These are phyloP conservation scores for Mycena epipterygia DNA, from an alignment of 768 basidiomycete genomes.

Conservation along the genomic window DNA sequence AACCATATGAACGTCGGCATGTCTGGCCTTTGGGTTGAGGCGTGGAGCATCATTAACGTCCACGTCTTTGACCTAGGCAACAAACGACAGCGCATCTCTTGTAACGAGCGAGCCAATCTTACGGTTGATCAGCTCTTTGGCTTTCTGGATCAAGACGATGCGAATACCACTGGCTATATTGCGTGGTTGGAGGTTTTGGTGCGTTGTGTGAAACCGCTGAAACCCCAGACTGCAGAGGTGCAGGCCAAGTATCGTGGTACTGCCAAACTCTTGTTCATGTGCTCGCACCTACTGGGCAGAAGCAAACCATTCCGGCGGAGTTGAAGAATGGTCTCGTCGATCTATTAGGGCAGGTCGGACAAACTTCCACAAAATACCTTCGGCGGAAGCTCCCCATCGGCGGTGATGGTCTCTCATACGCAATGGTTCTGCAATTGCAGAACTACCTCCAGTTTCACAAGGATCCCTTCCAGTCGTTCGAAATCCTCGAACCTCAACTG, in stretches of 20 bases:
- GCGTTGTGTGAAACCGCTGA: slow-evolving; percentile 30
- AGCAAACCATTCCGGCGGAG: slow-evolving; percentile 45
- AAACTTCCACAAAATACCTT: slow-evolving; percentile 37
- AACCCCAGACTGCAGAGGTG: slow-evolving; percentile 38
- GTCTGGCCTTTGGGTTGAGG: slow-evolving; percentile 33
- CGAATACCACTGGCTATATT: slow-evolving; percentile 40
- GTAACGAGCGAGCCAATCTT: not conserved
- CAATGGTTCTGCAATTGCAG: slow-evolving; percentile 38
- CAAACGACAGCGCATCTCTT: not conserved
- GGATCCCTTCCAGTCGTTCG: slow-evolving; percentile 28
- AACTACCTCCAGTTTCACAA: slow-evolving; percentile 34
- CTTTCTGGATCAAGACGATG: slow-evolving; percentile 42
- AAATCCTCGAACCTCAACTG: slow-evolving; percentile 30
- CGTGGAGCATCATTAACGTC: not conserved
- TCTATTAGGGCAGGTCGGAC: slow-evolving; percentile 34
- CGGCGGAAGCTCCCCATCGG: slow-evolving; percentile 43
- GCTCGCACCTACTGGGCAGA: slow-evolving; percentile 42
- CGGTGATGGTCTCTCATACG: slow-evolving; percentile 54
- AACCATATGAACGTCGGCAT: slow-evolving; percentile 44
- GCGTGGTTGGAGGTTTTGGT: slow-evolving; percentile 45
- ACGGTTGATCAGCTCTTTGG: slow-evolving; percentile 34
- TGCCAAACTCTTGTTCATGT: slow-evolving; percentile 39
- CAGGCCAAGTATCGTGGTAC: not conserved
- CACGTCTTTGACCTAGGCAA: slow-evolving; percentile 35
- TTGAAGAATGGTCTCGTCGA: slow-evolving; percentile 48